phyloP scores from a whole-genome alignment of 305 asterid genomes.

The Fraxinus nigra region DNA sequence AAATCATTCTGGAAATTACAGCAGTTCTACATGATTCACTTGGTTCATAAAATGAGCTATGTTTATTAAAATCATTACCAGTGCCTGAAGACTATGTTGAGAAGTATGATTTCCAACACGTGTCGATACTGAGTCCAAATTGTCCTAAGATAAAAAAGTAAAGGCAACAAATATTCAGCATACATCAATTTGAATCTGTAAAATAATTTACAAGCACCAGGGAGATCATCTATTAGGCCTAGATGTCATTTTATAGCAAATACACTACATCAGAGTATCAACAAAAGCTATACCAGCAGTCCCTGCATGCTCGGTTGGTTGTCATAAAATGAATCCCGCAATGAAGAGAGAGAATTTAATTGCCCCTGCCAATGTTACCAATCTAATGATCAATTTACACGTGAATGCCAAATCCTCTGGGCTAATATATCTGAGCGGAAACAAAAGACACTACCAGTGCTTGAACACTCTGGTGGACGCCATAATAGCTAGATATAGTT shows the following conservation, averaged over 20 bases:
- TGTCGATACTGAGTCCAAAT: conserved; percentile 24
- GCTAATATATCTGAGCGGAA: neutral
- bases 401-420: neutral
- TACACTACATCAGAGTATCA: conserved; percentile 1
- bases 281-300: conserved; percentile 28
- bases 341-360: conserved; percentile 29
- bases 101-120: conserved; percentile 29
- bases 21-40: neutral
- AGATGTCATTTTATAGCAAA: neutral
- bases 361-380: conserved; percentile 28
- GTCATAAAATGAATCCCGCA: conserved; percentile 35
- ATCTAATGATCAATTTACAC: neutral
- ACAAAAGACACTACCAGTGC: conserved; percentile 23
- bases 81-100: conserved; percentile 33
- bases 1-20: conserved; percentile 12
- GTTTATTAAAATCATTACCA: conserved; percentile 28
- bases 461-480: conserved; percentile 27
- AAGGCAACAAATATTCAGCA: neutral
- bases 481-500: conserved; percentile 23
- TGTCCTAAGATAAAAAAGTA: conserved; percentile 26
- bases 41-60: neutral
- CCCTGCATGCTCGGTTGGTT: conserved; percentile 33
- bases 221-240: neutral
- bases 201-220: neutral
- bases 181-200: neutral